Evolutionary conservation across 148 eudicot species (phyloP).

Genomic region (Rhododendron molle): DNA sequence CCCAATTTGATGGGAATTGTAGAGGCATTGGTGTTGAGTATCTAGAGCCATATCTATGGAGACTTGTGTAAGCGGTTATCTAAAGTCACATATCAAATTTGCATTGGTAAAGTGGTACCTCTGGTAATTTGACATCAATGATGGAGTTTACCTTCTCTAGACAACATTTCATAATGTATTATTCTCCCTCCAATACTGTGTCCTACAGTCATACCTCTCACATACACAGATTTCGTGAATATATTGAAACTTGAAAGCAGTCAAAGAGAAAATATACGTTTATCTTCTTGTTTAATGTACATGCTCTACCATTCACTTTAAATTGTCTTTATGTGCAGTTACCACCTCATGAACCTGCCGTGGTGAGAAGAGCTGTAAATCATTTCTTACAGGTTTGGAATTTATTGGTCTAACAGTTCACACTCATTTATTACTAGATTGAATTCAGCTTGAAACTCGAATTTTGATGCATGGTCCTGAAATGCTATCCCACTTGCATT

Average conservation of each 20-base stretch:
- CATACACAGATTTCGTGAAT: background rate
- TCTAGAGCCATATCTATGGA: background rate
- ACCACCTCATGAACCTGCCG: slow-evolving; percentile 85
- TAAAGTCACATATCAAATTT: background rate
- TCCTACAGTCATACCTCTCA: background rate
- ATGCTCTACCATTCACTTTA: slow-evolving; percentile 6
- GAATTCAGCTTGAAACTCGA: background rate
- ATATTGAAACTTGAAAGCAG: background rate
- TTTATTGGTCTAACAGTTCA: background rate
- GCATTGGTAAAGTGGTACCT: background rate
- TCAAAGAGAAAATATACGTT: background rate
- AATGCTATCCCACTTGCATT: background rate
- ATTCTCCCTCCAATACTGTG: background rate
- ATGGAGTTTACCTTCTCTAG: background rate
- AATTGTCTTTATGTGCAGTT: slow-evolving; percentile 41
- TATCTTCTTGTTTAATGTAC: background rate
- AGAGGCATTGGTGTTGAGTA: background rate
- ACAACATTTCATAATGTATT: background rate
- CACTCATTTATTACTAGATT: background rate
- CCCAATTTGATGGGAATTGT: background rate
- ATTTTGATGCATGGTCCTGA: background rate
- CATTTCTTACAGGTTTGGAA: slow-evolving; percentile 80
- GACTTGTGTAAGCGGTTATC: background rate
- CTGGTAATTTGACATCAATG: background rate
- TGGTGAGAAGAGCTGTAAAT: slow-evolving; percentile 81